Evolutionary conservation across 2,329 filamentous ascomycete genomes (phyloP).

Genomic region (Neonectria punicea): DNA sequence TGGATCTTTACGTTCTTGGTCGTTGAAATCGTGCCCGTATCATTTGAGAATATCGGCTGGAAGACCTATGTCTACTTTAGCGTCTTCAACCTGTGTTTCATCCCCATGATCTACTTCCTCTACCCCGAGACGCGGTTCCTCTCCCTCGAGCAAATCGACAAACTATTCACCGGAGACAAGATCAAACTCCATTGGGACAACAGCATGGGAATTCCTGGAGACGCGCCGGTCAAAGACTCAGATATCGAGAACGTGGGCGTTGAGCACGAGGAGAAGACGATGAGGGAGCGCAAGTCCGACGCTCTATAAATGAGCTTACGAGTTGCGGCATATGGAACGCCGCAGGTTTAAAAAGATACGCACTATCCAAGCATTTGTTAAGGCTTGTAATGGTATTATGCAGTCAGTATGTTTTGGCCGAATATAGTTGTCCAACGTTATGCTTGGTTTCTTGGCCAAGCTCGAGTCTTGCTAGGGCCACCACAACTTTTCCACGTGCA

Average conservation of each 20-base stretch:
- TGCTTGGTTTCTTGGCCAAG: too few relatives aligned
- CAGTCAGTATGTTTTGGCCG: not conserved
- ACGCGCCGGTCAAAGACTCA: constrained; percentile 32
- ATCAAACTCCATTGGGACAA: constrained; percentile 46
- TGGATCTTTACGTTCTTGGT: constrained; percentile 51
- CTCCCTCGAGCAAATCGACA: constrained; percentile 61
- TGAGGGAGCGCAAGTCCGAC: constrained; percentile 21
- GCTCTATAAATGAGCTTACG: constrained; percentile 6
- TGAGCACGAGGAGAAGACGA: constrained; percentile 36
- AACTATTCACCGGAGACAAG: constrained; percentile 48
- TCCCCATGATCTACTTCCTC: constrained; percentile 59
- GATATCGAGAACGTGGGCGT: constrained; percentile 28
- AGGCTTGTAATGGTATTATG: not conserved
- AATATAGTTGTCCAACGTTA: not conserved
- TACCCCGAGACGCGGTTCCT: constrained; percentile 61
- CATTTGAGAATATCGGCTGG: constrained; percentile 51
- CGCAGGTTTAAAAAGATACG: too few relatives aligned
- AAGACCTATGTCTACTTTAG: constrained; percentile 52
- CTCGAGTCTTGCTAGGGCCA: too few relatives aligned
- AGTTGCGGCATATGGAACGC: too few relatives aligned
- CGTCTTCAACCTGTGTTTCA: constrained; percentile 50
- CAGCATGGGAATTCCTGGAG: constrained; percentile 47
- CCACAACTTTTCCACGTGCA: too few relatives aligned
- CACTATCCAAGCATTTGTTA: not conserved
- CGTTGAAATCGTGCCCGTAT: constrained; percentile 52